Conservation (phyloP, 257 asterid species). For the Echium plantagineum region DNA sequence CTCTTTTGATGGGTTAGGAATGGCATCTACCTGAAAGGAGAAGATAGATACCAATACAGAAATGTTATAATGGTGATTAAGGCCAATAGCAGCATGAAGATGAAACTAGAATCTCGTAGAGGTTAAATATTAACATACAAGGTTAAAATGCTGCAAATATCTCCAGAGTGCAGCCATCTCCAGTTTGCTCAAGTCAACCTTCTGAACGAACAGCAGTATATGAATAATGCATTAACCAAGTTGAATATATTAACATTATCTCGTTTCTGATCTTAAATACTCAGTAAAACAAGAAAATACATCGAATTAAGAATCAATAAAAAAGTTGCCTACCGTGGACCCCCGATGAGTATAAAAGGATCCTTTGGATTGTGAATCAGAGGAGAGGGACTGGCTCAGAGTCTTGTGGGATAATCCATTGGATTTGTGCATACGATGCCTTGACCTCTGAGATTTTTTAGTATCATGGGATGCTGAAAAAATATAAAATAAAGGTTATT, state of each 20-base stretch:
- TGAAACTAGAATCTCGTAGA: not conserved
- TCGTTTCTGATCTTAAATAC: not conserved
- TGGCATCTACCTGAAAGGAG: conserved; percentile 45
- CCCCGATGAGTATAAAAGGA: conserved; percentile 38
- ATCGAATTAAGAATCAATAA: conserved; percentile 3
- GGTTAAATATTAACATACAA: conserved; percentile 35
- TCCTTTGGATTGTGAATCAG: conserved; percentile 60
- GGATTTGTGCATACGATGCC: conserved; percentile 52
- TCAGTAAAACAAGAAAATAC: not conserved
- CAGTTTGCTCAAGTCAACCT: conserved; percentile 83
- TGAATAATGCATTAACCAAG: not conserved
- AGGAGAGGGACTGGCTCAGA: conserved; percentile 48
- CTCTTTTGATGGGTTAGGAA: conserved; percentile 75
- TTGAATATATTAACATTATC: not conserved
- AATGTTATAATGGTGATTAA: not conserved
- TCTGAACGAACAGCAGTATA: conserved; percentile 18
- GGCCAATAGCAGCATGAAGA: not conserved
- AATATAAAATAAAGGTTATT: conserved; percentile 15
- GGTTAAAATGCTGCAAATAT: conserved; percentile 76
- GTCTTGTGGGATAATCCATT: conserved; percentile 42
- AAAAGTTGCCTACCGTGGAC: conserved; percentile 35
- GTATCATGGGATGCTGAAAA: conserved; percentile 62
- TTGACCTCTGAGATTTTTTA: conserved; percentile 65
- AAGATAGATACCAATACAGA: not conserved
- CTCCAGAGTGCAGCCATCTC: conserved; percentile 86